Conservation (phyloP, 1,284 basidiomycete species). For the Heterobasidion occidentale region DNA sequence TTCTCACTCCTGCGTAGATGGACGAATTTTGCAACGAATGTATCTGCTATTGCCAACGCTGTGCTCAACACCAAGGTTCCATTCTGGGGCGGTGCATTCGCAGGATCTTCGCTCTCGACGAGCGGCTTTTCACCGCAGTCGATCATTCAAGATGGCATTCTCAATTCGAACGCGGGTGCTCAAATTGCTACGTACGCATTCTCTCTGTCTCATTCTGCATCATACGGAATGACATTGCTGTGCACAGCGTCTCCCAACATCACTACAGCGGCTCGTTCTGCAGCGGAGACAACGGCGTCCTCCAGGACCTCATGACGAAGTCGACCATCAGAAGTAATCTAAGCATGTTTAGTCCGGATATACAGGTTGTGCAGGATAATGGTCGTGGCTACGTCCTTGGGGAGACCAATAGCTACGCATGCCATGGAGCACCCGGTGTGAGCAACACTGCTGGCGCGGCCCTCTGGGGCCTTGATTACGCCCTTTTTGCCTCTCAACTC, state of each 20-base stretch:
- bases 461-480: conserved; percentile 63
- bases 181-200: conserved; percentile 23
- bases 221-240: not conserved
- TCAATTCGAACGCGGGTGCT: conserved; percentile 23
- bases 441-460: conserved; percentile 66
- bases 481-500: conserved; percentile 35
- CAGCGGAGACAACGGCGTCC: conserved; percentile 34
- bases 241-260: conserved; percentile 51
- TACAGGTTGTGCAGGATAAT: conserved; percentile 33
- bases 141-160: conserved; percentile 27
- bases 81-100: conserved; percentile 48
- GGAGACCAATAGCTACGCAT: conserved; percentile 26
- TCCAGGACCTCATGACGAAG: conserved; percentile 58
- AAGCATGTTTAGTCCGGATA: conserved; percentile 39
- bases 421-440: conserved; percentile 56
- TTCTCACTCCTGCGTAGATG: conserved; percentile 18
- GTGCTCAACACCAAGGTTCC: conserved; percentile 28
- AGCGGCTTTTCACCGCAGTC: conserved; percentile 50
- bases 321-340: conserved; percentile 50
- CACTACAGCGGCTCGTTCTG: conserved; percentile 55
- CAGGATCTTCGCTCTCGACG: conserved; percentile 33
- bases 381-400: conserved; percentile 56
- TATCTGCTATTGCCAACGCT: conserved; percentile 18
- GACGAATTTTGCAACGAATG: conserved; percentile 23
- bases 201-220: not conserved